Conservation (phyloP, 1,284 basidiomycete species). For the Malassezia brasiliensis region DNA sequence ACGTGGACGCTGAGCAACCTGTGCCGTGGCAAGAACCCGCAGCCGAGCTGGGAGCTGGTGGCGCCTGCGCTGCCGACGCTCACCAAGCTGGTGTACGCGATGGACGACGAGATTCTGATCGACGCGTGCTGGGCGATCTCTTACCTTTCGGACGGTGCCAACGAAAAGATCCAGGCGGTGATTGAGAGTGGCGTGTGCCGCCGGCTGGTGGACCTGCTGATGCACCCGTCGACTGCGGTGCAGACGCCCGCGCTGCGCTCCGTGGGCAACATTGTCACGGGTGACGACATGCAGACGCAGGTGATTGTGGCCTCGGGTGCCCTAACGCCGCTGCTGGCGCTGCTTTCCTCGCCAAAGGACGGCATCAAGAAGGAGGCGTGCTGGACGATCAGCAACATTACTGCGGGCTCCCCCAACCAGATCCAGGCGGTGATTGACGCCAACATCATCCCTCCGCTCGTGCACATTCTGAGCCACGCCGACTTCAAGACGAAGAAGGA, state of each 20-base stretch:
- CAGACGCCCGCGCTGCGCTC: constrained; percentile 95
- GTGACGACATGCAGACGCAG: constrained; percentile 96
- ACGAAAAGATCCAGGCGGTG: constrained; percentile 99
- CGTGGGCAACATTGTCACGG: constrained; percentile 97
- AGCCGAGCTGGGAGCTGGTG: constrained; percentile 51
- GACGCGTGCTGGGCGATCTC: constrained; percentile 99
- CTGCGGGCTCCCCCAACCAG: constrained; percentile 88
- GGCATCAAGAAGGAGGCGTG: constrained; percentile 89
- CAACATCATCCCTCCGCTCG: constrained; percentile 87
- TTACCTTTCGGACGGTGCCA: constrained; percentile 96
- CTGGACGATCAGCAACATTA: constrained; percentile 99
- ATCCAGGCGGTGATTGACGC: constrained; percentile 70
- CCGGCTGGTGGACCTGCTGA: constrained; percentile 89
- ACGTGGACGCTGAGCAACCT: constrained; percentile 49
- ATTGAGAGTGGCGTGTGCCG: constrained; percentile 97
- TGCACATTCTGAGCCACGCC: constrained; percentile 93
- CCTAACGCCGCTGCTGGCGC: constrained; percentile 77
- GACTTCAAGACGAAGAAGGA: constrained; percentile 99
- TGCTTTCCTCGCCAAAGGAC: constrained; percentile 90
- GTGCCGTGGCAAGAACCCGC: constrained; percentile 48
- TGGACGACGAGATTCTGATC: constrained; percentile 97
- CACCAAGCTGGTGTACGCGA: constrained; percentile 95
- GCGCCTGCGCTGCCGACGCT: constrained; percentile 89
- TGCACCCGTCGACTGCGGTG: constrained; percentile 93
- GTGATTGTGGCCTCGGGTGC: constrained; percentile 95